These are phyloP conservation scores for Penicillium roqueforti DNA, from an alignment of 495 filamentous ascomycete genomes.

Conservation along the genomic window DNA sequence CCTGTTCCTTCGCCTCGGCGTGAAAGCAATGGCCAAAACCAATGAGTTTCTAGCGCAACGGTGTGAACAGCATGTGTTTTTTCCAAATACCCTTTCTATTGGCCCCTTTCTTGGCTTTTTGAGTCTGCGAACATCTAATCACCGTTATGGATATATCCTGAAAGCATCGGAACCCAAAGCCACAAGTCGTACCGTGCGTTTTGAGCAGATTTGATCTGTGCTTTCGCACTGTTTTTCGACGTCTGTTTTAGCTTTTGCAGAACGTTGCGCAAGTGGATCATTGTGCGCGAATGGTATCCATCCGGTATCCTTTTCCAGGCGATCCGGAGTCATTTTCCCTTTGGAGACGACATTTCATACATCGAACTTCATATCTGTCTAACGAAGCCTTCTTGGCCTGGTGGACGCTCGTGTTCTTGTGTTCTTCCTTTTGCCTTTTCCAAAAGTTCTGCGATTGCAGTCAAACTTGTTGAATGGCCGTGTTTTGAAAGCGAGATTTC, in stretches of 20 bases:
- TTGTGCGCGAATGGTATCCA: conserved; percentile 13
- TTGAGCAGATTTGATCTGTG: background rate
- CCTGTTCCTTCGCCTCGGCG: conserved; percentile 24
- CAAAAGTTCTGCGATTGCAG: background rate
- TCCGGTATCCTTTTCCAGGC: conserved; percentile 17
- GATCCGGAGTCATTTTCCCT: conserved; percentile 7
- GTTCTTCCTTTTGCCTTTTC: background rate
- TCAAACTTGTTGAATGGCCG: background rate
- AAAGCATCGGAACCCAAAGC: background rate
- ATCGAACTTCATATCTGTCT: background rate
- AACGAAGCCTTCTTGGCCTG: background rate
- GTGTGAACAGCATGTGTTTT: background rate
- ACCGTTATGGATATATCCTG: background rate
- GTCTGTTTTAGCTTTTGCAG: conserved; percentile 15
- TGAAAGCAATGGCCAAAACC: conserved; percentile 11
- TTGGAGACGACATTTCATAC: background rate
- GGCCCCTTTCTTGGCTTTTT: background rate
- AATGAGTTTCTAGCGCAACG: conserved; percentile 8
- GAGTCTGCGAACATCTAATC: background rate
- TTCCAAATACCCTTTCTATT: background rate
- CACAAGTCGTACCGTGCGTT: background rate
- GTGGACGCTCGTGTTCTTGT: background rate
- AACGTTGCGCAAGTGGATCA: background rate
- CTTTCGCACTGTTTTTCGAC: background rate
- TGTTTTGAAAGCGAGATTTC: background rate